phyloP scores from a whole-genome alignment of 208 protist species.

The Herpetomonas tarakana region DNA sequence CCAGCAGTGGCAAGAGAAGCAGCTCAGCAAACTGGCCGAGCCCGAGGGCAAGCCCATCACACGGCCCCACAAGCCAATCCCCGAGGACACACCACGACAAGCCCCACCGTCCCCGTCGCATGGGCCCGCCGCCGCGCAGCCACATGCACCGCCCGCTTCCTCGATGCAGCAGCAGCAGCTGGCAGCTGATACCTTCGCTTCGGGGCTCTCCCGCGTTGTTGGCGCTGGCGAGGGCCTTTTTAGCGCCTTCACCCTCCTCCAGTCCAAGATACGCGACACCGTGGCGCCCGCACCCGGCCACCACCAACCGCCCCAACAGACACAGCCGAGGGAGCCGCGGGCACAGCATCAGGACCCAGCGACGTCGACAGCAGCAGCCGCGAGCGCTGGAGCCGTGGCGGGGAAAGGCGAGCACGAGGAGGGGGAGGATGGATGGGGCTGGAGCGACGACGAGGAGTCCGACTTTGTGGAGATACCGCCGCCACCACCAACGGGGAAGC shows the following conservation, averaged over 20 bases:
- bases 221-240: conserved; percentile 26
- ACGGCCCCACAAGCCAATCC: too few species aligned
- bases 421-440: conserved; percentile 12
- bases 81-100: too few species aligned
- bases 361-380: not conserved
- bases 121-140: not conserved
- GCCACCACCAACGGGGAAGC: too few species aligned
- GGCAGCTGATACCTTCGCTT: not conserved
- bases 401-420: conserved; percentile 1
- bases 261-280: conserved; percentile 28
- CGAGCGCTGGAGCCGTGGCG: not conserved
- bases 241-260: conserved; percentile 33
- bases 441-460: conserved; percentile 9
- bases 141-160: not conserved
- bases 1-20: not conserved
- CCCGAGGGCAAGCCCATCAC: not conserved
- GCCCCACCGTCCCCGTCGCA: not conserved
- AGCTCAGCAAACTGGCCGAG: not conserved
- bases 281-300: conserved; percentile 28
- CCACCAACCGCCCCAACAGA: not conserved
- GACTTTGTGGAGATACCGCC: not conserved
- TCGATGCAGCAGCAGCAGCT: not conserved
- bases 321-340: not conserved
- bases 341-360: not conserved
- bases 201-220: conserved; percentile 3